Base-by-base conservation (phyloP, 2,329 filamentous ascomycete species). In the Stenocarpella maydis region DNA sequence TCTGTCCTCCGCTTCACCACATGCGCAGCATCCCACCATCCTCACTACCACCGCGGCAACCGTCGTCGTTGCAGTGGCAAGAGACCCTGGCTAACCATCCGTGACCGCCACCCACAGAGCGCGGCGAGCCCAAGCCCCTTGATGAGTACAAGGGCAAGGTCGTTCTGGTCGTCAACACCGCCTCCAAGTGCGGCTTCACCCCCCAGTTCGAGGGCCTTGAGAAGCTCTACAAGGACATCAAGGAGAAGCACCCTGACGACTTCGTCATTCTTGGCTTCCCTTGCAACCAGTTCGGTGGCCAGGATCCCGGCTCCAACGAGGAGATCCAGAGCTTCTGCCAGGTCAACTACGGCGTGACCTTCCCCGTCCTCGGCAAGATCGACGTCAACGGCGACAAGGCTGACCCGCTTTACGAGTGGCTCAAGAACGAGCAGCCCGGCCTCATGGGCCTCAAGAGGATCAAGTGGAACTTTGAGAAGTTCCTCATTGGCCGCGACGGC, bases 391-490 rank as follows among this genome's bases (percentile, higher is more conserved):
- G 96, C 76, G 89, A 92, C 75, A 85, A 89, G 37, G 92, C 94
- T 58, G 89, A 90, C 75, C 94, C 95, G 1, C 82, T 97, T 45
- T 98, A 87, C 80, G 87, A 92, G 78, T 99, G 88, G 88, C 81
- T 92, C 77, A 92, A 91, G 85, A 80, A 82, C 52, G 83, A 90
- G 82, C 91, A 94, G 85, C 88, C 95, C 0, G 95, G 96, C 26
- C 77, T 98, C 68, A 83, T 98, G 83, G 96, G 96, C 24, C 80
- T 98, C 78, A 95, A 97, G 90, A 83, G 91, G 72, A 86, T 99
- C 76, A 98, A 98, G 91, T 99, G 96, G 96, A 99, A 99, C 84
- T 99, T 98, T 85, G 96, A 99, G 82, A 99, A 99, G 88, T 99
- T 98, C 83, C 84, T 99, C 73, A 85, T 99, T 73, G 92, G 91